These are phyloP conservation scores for Aspergillus biplanus DNA, from an alignment of 495 filamentous ascomycete species.

Conservation along the genomic window DNA sequence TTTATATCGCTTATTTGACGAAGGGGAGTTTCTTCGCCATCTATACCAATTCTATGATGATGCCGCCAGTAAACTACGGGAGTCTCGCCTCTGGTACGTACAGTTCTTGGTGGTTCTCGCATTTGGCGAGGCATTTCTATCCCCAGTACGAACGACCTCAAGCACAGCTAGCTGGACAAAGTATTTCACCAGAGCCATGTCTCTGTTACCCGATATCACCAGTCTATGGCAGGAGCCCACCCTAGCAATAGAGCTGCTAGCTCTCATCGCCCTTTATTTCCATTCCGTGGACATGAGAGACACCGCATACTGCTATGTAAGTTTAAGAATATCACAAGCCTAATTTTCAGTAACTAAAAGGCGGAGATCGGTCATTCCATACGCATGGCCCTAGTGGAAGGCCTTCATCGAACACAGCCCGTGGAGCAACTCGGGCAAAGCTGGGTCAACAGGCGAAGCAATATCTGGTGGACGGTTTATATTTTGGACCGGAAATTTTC, in stretches of 20 bases:
- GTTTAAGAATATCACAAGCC: not conserved
- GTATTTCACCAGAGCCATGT: constrained; percentile 37
- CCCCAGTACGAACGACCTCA: constrained; percentile 24
- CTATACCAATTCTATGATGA: constrained; percentile 34
- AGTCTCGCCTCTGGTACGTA: constrained; percentile 36
- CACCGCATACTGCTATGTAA: constrained; percentile 37
- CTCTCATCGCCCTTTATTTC: constrained; percentile 35
- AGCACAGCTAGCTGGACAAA: constrained; percentile 28
- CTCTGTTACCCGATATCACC: constrained; percentile 37
- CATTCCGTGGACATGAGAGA: constrained; percentile 39
- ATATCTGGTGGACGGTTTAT: constrained; percentile 42
- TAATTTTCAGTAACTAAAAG: constrained; percentile 4
- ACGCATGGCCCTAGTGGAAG: constrained; percentile 37
- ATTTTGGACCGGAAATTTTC: constrained; percentile 36
- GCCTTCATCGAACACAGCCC: constrained; percentile 33
- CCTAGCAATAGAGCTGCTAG: constrained; percentile 34
- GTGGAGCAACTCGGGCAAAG: constrained; percentile 30
- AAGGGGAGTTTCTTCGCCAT: constrained; percentile 33
- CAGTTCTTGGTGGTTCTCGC: constrained; percentile 39
- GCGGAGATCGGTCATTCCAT: constrained; percentile 38
- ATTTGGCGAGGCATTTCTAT: constrained; percentile 37
- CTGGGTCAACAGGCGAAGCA: constrained; percentile 29
- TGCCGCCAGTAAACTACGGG: constrained; percentile 22
- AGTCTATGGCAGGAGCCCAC: constrained; percentile 34
- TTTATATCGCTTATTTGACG: constrained; percentile 38